Base-by-base conservation (phyloP, 2,329 filamentous ascomycete genomes). In the Claviceps africana region DNA sequence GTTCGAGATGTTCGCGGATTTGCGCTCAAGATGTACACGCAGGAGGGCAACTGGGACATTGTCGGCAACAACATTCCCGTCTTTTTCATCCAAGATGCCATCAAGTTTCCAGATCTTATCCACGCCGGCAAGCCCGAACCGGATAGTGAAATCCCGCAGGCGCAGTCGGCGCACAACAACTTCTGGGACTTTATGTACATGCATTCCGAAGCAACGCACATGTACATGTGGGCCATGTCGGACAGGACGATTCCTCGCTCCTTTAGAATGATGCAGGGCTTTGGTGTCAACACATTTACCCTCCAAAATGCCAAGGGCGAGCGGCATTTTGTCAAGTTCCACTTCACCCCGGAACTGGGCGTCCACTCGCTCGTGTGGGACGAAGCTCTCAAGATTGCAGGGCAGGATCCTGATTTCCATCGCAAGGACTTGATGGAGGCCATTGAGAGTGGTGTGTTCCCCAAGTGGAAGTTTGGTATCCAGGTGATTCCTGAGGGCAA, bases 1-100 rank as follows among this genome's bases (percentile, higher is more conserved):
- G 86, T 89, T 1, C 79, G 87, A n/a, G 86, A 93, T 70, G 84
- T 89, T 2, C 79, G 86, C 39, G 86, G 87, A 1, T 93, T 91
- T 56, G 85, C 86, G 0, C 67, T 87, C 56, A 67, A 68, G 44
- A 63, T 67, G 60, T 89, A 89, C 62, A 89, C 86, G 0, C 70
- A 85, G 85, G 53, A 55, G 44, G 53, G 53, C n/a, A 55, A 55
- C 44, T 53, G 53, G 53, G 53, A 54, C 44, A 52, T 54, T 28
- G 53, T 54, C 2, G 53, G 53, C 33, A 54, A 54, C 50, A 54
- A 54, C 44, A 48, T 54, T 1, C 53, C 53, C 42, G 53, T 54
- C n/a, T 54, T 54, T 30, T 54, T 54, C 50, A 54, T 88, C 54
- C 83, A 86, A 57, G 85, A 88, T 59, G 78, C 82, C 1, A 78